Evolutionary conservation across 2,329 filamentous ascomycete species (phyloP).

Genomic region (Diaporthe sp.): DNA sequence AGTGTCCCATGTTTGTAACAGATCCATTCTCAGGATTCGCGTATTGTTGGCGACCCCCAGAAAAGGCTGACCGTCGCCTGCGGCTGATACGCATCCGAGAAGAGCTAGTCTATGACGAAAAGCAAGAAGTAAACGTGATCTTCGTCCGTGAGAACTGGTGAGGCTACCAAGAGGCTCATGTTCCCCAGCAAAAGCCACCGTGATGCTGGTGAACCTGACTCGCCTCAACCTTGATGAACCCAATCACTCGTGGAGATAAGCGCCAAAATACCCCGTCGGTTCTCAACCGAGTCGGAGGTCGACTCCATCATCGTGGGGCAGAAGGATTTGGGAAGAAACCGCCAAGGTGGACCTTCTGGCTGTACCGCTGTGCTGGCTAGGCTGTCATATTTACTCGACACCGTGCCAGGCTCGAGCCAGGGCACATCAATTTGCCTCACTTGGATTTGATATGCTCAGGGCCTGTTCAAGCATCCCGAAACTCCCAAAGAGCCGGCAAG

Average conservation of each 20-base stretch:
- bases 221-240: neutral
- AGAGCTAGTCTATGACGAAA: too few species aligned
- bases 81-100: neutral
- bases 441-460: neutral
- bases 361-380: neutral
- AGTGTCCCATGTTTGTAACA: slow-evolving; percentile 2
- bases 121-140: too few species aligned
- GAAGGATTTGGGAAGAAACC: neutral
- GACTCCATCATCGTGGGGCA: too few species aligned
- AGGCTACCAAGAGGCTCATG: neutral
- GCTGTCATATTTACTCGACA: neutral
- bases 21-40: neutral
- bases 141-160: neutral
- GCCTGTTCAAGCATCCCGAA: too few species aligned
- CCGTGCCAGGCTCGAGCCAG: neutral
- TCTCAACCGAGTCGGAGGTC: neutral
- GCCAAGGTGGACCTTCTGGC: neutral
- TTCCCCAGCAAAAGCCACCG: neutral
- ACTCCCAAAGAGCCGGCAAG: neutral
- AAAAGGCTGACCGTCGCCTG: neutral
- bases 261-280: neutral
- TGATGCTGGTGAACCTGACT: too few species aligned
- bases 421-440: too few species aligned
- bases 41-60: too few species aligned
- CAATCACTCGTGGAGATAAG: too few species aligned